phyloP scores from a whole-genome alignment of 331 rosid species.

The Erythrophleum ivorense region DNA sequence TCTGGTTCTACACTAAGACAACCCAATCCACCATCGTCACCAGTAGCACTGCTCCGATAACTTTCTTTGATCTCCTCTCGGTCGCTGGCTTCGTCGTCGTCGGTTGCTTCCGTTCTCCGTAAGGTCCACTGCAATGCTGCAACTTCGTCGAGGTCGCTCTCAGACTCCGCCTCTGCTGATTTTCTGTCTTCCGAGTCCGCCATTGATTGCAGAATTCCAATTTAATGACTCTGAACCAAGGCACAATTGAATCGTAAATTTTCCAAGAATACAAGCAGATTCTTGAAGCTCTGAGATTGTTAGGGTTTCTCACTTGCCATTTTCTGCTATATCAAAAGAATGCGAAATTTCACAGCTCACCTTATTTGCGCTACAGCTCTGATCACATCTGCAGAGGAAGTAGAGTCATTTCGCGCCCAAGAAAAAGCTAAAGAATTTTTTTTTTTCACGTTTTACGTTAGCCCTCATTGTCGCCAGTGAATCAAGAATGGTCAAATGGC shows the following conservation, averaged over 20 bases:
- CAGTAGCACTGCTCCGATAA: neutral
- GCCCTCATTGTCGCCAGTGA: no score
- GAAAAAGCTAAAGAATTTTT: no score
- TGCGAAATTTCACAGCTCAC: no score
- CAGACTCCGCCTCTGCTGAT: conserved; percentile 1
- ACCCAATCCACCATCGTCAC: neutral
- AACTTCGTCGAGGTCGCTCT: conserved; percentile 27
- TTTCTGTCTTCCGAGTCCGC: conserved; percentile 3
- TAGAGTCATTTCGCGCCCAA: no score
- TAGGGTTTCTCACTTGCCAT: neutral
- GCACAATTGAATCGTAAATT: neutral
- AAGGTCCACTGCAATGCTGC: conserved; percentile 21
- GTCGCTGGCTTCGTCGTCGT: conserved; percentile 23
- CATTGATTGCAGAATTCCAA: neutral
- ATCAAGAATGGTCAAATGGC: no score
- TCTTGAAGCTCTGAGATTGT: neutral
- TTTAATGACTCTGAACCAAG: neutral
- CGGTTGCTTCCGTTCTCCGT: conserved; percentile 35
- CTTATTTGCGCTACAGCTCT: no score
- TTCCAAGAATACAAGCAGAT: neutral
- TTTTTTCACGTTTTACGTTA: no score
- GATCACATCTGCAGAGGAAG: no score
- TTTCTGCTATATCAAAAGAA: no score
- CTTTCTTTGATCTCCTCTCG: neutral
- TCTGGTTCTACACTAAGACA: neutral